phyloP scores from a whole-genome alignment of 2,329 filamentous ascomycete species.

The Apiospora aurea region DNA sequence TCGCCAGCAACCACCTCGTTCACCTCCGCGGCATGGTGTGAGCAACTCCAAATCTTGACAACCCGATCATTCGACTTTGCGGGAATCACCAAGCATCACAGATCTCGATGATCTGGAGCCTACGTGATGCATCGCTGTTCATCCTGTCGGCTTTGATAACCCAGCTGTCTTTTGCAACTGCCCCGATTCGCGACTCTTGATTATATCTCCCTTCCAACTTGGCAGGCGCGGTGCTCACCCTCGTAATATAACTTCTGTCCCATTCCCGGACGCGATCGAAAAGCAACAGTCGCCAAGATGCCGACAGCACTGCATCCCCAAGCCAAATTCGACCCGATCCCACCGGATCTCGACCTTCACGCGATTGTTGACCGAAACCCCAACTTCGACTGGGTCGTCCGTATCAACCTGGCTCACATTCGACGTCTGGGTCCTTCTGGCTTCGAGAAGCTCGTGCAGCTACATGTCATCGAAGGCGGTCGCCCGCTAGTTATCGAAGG shows the following conservation, averaged over 20 bases:
- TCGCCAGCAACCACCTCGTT: neutral
- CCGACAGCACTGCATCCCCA: slow-evolving; percentile 76
- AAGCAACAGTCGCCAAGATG: slow-evolving; percentile 60
- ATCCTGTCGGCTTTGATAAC: neutral
- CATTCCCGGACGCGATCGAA: neutral
- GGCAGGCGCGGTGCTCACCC: neutral
- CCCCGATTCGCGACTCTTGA: neutral
- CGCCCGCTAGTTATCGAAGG: slow-evolving; percentile 91
- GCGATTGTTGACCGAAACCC: slow-evolving; percentile 77
- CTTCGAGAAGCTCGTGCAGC: slow-evolving; percentile 84
- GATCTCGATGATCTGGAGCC: neutral
- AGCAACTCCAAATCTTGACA: neutral
- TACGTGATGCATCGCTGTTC: slow-evolving; percentile 19
- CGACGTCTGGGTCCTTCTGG: slow-evolving; percentile 76
- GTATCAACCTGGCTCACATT: slow-evolving; percentile 81
- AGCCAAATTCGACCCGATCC: slow-evolving; percentile 90
- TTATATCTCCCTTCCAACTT: neutral
- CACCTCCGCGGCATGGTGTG: neutral
- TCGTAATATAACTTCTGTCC: neutral
- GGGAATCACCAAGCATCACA: no score
- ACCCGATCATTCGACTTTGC: neutral
- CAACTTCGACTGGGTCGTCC: slow-evolving; percentile 87
- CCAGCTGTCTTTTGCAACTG: neutral
- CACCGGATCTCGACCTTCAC: slow-evolving; percentile 82
- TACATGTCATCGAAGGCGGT: slow-evolving; percentile 84